Conservation (phyloP, 2,329 filamentous ascomycete genomes). For the Hymenoscyphus fraxineus region DNA sequence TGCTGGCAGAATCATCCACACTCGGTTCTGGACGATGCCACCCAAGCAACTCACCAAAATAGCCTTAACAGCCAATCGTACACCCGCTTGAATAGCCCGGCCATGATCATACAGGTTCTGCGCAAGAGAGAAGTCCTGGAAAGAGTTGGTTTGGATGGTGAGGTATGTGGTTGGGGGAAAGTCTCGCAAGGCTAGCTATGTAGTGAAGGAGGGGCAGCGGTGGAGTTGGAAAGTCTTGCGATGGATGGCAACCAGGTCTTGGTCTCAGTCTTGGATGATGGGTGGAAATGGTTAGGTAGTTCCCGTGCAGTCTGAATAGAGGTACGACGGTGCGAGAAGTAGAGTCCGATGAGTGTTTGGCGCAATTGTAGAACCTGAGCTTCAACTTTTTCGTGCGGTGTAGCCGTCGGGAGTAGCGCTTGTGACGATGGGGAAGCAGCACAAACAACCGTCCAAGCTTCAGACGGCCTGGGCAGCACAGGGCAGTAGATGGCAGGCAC, state of each 20-base stretch:
- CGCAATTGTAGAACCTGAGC: constrained; percentile 16
- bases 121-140: constrained; percentile 5
- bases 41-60: constrained; percentile 73
- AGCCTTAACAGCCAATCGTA: constrained; percentile 98
- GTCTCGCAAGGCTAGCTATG: constrained; percentile 29
- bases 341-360: constrained; percentile 8
- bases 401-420: constrained; percentile 27
- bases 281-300: constrained; percentile 16
- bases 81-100: constrained; percentile 85
- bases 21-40: neutral
- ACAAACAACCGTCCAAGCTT: constrained; percentile 15
- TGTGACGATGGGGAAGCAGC: constrained; percentile 19
- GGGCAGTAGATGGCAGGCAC: neutral
- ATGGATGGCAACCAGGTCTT: constrained; percentile 10
- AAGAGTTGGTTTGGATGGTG: neutral
- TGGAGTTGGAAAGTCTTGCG: constrained; percentile 13
- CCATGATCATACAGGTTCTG: constrained; percentile 57
- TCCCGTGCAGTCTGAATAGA: constrained; percentile 10
- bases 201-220: constrained; percentile 18
- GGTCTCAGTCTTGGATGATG: constrained; percentile 7
- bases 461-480: constrained; percentile 2
- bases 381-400: constrained; percentile 22
- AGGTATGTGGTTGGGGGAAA: constrained; percentile 20
- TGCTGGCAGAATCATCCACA: constrained; percentile 9
- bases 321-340: constrained; percentile 11